These are phyloP conservation scores for Metschnikowia baotianmanensis DNA, from an alignment of 805 yeast species.

Conservation along the genomic window DNA sequence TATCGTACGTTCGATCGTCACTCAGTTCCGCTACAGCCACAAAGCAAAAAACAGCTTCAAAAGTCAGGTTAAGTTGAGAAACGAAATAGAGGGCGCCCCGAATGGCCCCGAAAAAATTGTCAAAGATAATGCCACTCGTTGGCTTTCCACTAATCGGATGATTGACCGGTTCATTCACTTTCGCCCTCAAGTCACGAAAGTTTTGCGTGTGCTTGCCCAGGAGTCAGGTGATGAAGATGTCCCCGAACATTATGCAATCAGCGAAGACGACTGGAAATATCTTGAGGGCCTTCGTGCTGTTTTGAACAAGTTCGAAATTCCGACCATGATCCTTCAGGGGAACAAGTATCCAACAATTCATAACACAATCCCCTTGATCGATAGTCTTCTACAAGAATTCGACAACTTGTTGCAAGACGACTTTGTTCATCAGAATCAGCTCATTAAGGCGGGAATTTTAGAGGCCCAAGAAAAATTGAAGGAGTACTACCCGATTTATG, in stretches of 20 bases:
- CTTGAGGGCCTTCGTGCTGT: background rate
- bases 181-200: background rate
- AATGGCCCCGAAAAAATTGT: background rate
- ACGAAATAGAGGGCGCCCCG: no score
- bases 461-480: constrained; percentile 1
- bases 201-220: no score
- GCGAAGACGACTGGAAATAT: constrained; percentile 5
- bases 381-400: background rate
- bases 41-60: no score
- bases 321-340: constrained; percentile 1
- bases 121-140: background rate
- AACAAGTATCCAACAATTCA: constrained; percentile 1
- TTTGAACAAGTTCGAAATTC: background rate
- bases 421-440: background rate
- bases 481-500: constrained; percentile 1
- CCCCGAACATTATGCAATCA: no score
- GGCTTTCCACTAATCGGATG: background rate
- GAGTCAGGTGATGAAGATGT: no score
- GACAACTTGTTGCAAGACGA: background rate
- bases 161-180: constrained; percentile 1
- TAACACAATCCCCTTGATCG: constrained; percentile 1
- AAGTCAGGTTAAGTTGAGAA: no score
- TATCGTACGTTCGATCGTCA: no score
- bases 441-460: background rate
- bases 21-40: no score